phyloP scores from a whole-genome alignment of 2,329 filamentous ascomycete genomes.

The Penicillium sp. region DNA sequence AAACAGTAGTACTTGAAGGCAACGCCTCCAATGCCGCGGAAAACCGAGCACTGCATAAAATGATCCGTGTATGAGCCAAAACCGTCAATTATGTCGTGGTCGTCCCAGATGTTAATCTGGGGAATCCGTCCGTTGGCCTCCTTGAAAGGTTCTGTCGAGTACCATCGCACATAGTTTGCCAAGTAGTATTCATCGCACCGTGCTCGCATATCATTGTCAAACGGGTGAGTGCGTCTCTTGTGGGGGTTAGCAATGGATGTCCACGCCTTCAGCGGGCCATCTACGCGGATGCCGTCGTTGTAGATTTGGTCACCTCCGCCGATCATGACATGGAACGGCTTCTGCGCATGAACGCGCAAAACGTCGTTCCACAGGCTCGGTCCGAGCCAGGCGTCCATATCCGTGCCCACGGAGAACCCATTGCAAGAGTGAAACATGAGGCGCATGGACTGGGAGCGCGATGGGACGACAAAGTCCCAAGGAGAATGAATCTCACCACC shows the following conservation, averaged over 20 bases:
- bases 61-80: conserved; percentile 70
- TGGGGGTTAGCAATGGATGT: conserved; percentile 65
- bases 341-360: conserved; percentile 61
- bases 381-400: conserved; percentile 66
- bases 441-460: conserved; percentile 67
- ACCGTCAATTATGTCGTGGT: conserved; percentile 70
- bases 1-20: conserved; percentile 66
- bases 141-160: conserved; percentile 68
- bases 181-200: conserved; percentile 67
- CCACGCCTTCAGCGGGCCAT: conserved; percentile 75
- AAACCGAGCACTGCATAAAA: conserved; percentile 69
- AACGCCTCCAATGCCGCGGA: conserved; percentile 67
- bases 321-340: conserved; percentile 72
- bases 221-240: conserved; percentile 65
- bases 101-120: conserved; percentile 70
- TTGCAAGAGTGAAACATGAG: conserved; percentile 74
- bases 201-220: conserved; percentile 65
- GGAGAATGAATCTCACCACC: conserved; percentile 59
- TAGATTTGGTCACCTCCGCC: conserved; percentile 90
- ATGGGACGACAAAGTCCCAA: conserved; percentile 62
- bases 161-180: conserved; percentile 68
- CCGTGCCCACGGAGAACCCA: conserved; percentile 69
- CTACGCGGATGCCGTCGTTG: conserved; percentile 78
- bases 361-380: conserved; percentile 69
- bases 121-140: conserved; percentile 66